phyloP scores from a whole-genome alignment of 2,329 filamentous ascomycete genomes.

The Fusarium sp. region DNA sequence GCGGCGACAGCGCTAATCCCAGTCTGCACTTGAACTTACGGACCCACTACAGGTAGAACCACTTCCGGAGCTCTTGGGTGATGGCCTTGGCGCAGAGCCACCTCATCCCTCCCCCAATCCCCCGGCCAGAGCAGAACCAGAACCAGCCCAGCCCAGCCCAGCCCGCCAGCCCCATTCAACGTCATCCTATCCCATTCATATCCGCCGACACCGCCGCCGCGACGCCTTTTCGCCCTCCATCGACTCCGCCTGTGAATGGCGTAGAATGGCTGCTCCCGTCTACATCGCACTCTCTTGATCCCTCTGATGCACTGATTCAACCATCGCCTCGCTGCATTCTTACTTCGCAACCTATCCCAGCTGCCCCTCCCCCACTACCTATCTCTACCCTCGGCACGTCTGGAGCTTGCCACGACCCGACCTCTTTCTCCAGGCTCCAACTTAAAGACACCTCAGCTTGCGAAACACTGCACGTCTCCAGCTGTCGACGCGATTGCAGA shows the following conservation, averaged over 20 bases:
- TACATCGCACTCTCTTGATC: constrained; percentile 24
- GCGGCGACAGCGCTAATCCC: constrained; percentile 5
- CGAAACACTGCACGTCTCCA: constrained; percentile 6
- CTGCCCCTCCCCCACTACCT: constrained; percentile 38
- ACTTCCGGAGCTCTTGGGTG: constrained; percentile 10
- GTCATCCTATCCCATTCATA: constrained; percentile 40
- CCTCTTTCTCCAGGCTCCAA: constrained; percentile 30
- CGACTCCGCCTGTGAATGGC: not conserved
- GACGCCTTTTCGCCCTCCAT: constrained; percentile 14
- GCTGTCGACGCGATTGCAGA: constrained; percentile 20
- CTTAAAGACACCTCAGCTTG: constrained; percentile 15
- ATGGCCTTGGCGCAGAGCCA: constrained; percentile 1
- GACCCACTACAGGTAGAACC: constrained; percentile 20
- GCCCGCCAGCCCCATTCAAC: constrained; percentile 35
- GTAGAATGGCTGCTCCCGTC: constrained; percentile 36
- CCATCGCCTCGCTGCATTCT: constrained; percentile 18
- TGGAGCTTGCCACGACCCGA: constrained; percentile 35
- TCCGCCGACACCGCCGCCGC: constrained; percentile 27
- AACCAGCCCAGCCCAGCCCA: constrained; percentile 10
- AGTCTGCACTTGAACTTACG: not conserved
- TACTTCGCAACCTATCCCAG: constrained; percentile 14
- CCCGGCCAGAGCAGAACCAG: not conserved
- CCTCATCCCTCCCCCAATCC: constrained; percentile 12
- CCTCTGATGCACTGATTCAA: not conserved
- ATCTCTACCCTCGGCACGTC: constrained; percentile 30